Percentiles rank a stretch among this genome's conserved stretches.
Conservation (phyloP, 1,284 basidiomycete genomes). For the Wallemia ichthyophaga region DNA sequence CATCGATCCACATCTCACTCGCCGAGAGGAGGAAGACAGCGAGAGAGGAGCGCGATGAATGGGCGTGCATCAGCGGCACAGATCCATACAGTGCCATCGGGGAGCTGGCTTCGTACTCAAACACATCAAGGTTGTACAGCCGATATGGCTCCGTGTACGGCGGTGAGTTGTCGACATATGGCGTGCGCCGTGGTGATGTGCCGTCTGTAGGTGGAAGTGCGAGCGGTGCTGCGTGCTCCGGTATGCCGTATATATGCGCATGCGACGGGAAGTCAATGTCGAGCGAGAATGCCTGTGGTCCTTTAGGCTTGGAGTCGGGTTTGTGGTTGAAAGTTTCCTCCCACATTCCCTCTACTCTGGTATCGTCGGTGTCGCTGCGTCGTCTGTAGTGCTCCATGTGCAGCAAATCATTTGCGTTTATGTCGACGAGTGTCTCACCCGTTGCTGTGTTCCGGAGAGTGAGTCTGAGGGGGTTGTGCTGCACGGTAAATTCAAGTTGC, state of each 20-base stretch:
- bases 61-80: constrained; percentile 78
- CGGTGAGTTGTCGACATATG: constrained; percentile 15
- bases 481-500: constrained; percentile 27
- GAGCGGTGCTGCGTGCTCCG: constrained; percentile 77
- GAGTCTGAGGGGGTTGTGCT: constrained; percentile 42
- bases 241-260: constrained; percentile 71
- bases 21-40: constrained; percentile 69
- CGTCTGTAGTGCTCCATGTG: constrained; percentile 93
- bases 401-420: constrained; percentile 67
- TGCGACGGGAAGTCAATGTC: constrained; percentile 83
- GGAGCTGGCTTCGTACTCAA: constrained; percentile 77
- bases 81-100: constrained; percentile 75
- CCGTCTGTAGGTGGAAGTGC: constrained; percentile 59
- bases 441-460: constrained; percentile 36
- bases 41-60: constrained; percentile 46
- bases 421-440: constrained; percentile 35
- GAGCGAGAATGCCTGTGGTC: constrained; percentile 71
- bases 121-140: constrained; percentile 85
- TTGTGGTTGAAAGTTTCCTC: constrained; percentile 62
- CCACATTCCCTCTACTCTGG: constrained; percentile 44
- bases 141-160: constrained; percentile 72
- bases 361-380: constrained; percentile 25
- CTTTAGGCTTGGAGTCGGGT: constrained; percentile 84
- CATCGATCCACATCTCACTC: constrained; percentile 87
- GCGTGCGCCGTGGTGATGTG: constrained; percentile 8